Evolutionary conservation across 805 yeast species (phyloP), one percentile per base, ranked within the genome.

Genomic region (Cyberlindnera suaveolens): DNA sequence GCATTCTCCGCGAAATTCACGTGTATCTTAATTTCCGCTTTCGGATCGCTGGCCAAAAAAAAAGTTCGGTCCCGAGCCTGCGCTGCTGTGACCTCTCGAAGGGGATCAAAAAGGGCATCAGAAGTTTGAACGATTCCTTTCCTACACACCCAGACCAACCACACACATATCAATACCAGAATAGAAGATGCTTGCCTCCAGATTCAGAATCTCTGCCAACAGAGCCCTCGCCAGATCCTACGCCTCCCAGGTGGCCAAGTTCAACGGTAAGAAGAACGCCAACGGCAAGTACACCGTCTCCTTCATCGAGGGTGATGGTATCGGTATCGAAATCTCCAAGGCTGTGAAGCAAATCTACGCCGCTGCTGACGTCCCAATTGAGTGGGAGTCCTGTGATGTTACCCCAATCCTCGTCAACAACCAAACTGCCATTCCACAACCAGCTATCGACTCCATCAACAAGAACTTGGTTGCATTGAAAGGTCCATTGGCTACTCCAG

Each of bases 401-500:
- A 86, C 96, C 42, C 99, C 99, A 42, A 75, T 85, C 46, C 75
- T 93, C 56, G 82, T 87, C 63, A 82, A 91, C 66, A 96, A 96
- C 61, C 82, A 83, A 68, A 90, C 98, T 55, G 82, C 96, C 46
- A 80, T 93, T 57, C 98, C 98, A 52, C 82, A 82, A 55, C 82
- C 80, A 35, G 97, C 98, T 46, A 87, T 93, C 50, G 89, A 85
- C 58, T 85, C 95, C 37, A 90, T 93, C 70, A 87, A 88, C 76
- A 83, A 78, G 70, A 87, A 91, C 75, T 77, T 82, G 71, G 91
- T 93, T 50, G 99, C 98, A 43, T 78, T 93, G 63, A 93, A 93
- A 74, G 99, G 99, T 56, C 98, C 98, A 27, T 74, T 93, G 61
- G 98, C 97, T 43, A 93, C 99, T 34, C 99, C 99, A 45, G 90